Percentiles rank a stretch among this genome's conserved stretches.
These are phyloP conservation scores for Trichophyton verrucosum DNA, from an alignment of 2,329 filamentous ascomycete genomes.

Conservation along the genomic window DNA sequence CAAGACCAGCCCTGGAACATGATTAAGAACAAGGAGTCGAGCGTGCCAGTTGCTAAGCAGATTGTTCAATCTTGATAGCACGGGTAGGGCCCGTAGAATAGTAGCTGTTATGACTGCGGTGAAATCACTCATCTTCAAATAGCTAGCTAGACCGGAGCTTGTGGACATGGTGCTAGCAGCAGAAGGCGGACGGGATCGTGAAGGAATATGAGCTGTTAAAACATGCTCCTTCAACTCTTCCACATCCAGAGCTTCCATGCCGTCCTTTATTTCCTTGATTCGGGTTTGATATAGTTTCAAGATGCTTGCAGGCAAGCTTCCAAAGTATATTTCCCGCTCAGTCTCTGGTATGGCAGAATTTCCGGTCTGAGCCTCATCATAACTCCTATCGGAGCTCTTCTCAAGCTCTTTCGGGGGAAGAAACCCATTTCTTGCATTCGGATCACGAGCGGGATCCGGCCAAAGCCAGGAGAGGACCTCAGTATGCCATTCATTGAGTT, in stretches of 20 bases:
- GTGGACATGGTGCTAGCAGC: conserved; percentile 32
- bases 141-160: conserved; percentile 31
- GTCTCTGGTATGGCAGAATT: conserved; percentile 14
- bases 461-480: conserved; percentile 50
- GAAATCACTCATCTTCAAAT: conserved; percentile 72
- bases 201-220: conserved; percentile 63
- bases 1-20: conserved; percentile 55
- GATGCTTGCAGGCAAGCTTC: conserved; percentile 54
- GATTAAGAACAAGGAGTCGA: conserved; percentile 60
- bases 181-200: conserved; percentile 43
- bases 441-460: conserved; percentile 32
- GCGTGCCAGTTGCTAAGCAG: conserved; percentile 68
- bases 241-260: conserved; percentile 32
- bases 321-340: conserved; percentile 45
- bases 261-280: conserved; percentile 56
- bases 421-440: conserved; percentile 29
- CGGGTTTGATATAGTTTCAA: conserved; percentile 59
- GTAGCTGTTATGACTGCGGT: conserved; percentile 84
- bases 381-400: background rate
- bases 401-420: conserved; percentile 17
- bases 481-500: conserved; percentile 45
- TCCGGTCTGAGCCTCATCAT: background rate
- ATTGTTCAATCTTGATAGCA: conserved; percentile 58
- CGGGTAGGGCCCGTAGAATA: conserved; percentile 75
- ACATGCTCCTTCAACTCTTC: conserved; percentile 83